Evolutionary conservation across 2,329 filamentous ascomycete species (phyloP).

Genomic region (Juglanconis sp.): DNA sequence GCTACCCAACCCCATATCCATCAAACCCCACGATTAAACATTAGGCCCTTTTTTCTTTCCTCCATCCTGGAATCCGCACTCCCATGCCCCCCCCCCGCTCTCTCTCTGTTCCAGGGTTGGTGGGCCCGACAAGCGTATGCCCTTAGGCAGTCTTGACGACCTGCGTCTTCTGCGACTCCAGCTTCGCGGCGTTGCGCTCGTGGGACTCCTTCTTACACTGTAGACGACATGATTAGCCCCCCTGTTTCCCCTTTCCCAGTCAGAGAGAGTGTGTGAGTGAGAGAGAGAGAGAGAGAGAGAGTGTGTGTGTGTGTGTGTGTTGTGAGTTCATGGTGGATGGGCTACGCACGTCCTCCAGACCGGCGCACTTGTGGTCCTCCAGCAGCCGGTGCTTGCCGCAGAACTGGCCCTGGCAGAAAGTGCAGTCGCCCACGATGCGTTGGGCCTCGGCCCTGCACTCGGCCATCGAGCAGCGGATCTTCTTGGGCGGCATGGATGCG

Average conservation of each 20-base stretch:
- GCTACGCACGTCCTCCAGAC: slow-evolving; percentile 76
- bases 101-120: too few species aligned
- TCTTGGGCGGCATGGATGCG: slow-evolving; percentile 62
- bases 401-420: slow-evolving; percentile 90
- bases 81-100: too few species aligned
- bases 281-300: slow-evolving; percentile 19
- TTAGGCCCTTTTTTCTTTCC: too few species aligned
- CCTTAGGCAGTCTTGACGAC: slow-evolving; percentile 84
- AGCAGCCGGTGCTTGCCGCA: slow-evolving; percentile 93
- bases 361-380: slow-evolving; percentile 90
- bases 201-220: slow-evolving; percentile 95
- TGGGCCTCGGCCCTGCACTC: slow-evolving; percentile 88
- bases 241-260: neutral
- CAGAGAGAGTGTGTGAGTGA: slow-evolving; percentile 3
- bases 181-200: slow-evolving; percentile 86
- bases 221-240: slow-evolving; percentile 3
- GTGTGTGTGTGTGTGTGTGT: too few species aligned
- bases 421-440: slow-evolving; percentile 92
- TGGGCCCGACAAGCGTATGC: neutral
- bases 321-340: slow-evolving; percentile 15
- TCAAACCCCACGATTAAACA: too few species aligned
- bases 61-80: too few species aligned
- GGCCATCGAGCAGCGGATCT: slow-evolving; percentile 82
- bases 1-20: too few species aligned
- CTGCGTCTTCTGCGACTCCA: slow-evolving; percentile 88